phyloP scores from a whole-genome alignment of 1,139 yeast species.

The Geotrichum cucujoidarum region DNA sequence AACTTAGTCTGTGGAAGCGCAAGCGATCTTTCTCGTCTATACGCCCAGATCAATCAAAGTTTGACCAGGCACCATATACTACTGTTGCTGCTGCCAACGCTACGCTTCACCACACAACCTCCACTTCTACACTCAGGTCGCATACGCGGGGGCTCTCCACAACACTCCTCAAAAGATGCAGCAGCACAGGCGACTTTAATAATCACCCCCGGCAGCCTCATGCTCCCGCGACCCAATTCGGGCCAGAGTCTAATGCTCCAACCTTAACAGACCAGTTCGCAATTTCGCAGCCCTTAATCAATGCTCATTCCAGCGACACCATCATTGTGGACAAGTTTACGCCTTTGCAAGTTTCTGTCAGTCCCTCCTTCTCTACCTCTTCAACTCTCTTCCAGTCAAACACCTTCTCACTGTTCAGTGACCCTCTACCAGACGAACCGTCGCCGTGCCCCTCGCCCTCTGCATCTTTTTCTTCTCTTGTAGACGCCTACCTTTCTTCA shows the following conservation, averaged over 20 bases:
- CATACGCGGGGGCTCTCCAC: background rate
- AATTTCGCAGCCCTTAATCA: slow-evolving; percentile 1
- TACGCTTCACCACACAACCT: background rate
- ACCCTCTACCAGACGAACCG: background rate
- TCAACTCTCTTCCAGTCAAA: background rate
- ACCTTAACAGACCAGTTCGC: background rate
- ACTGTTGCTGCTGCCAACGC: background rate
- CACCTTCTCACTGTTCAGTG: background rate
- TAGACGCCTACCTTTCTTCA: slow-evolving; percentile 1
- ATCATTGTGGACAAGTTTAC: background rate
- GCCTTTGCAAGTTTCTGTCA: background rate
- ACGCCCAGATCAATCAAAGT: background rate
- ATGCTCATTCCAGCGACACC: background rate
- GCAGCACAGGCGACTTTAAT: background rate
- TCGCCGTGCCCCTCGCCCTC: background rate
- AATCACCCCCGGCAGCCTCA: background rate
- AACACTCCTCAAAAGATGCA: background rate
- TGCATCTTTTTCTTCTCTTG: background rate
- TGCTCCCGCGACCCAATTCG: background rate
- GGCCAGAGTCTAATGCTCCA: background rate
- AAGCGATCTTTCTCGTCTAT: background rate
- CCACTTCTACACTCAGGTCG: background rate
- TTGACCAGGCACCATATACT: background rate
- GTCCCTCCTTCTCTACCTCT: background rate
- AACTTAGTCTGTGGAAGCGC: background rate